These are phyloP conservation scores for Quercus aquifolioides DNA, from an alignment of 306 rosid genomes.

Conservation along the genomic window DNA sequence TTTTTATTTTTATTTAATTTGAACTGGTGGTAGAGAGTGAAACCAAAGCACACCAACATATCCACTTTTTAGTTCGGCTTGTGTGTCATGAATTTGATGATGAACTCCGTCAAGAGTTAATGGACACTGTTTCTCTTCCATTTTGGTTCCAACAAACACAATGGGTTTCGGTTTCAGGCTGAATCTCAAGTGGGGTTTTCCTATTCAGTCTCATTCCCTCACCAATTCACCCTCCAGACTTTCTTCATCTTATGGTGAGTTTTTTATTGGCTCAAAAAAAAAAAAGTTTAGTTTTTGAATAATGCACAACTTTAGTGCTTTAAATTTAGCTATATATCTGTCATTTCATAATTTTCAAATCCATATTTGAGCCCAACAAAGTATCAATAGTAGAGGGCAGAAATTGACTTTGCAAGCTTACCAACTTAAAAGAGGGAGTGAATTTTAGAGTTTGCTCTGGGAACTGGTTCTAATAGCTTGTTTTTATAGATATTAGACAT, in stretches of 20 bases:
- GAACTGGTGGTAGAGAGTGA: slow-evolving; percentile 47
- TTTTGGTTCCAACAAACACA: slow-evolving; percentile 16
- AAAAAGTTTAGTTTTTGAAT: background rate
- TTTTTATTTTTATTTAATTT: no score
- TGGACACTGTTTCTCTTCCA: slow-evolving; percentile 37
- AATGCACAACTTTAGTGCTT: background rate
- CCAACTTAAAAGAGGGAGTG: background rate
- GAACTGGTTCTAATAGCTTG: background rate
- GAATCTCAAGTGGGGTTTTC: slow-evolving; percentile 45
- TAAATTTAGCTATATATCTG: background rate
- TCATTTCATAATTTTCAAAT: background rate
- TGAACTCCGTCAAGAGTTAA: slow-evolving; percentile 30
- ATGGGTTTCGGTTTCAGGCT: slow-evolving; percentile 74
- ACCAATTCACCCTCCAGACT: slow-evolving; percentile 37
- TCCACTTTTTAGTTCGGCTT: background rate
- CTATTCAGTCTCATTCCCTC: slow-evolving; percentile 45
- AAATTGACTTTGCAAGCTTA: background rate
- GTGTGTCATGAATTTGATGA: background rate
- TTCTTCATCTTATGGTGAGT: slow-evolving; percentile 64
- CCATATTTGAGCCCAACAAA: background rate
- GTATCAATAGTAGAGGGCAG: background rate
- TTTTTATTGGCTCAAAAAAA: background rate
- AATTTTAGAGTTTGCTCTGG: background rate
- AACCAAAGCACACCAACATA: slow-evolving; percentile 29
- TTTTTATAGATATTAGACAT: background rate